phyloP scores from a whole-genome alignment of 306 rosid species.

The Sindora glabra region DNA sequence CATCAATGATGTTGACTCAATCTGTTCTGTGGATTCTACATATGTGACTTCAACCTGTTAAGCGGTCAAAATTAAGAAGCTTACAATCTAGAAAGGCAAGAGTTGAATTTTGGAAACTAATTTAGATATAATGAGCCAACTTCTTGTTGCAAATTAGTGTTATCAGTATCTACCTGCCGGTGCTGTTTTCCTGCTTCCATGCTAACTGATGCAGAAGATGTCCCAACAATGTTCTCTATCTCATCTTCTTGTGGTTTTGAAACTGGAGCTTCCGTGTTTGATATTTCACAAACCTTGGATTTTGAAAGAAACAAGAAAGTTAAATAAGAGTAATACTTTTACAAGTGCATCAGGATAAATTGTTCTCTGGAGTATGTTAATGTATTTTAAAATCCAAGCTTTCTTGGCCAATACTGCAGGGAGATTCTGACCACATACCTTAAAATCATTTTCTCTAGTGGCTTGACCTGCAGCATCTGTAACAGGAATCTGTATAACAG shows the following conservation, averaged over 20 bases:
- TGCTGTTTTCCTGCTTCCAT: neutral
- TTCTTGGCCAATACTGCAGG: neutral
- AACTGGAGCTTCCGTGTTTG: neutral
- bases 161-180: conserved; percentile 2
- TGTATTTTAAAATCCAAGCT: no score
- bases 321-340: neutral
- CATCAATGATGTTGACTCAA: neutral
- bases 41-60: conserved; percentile 13
- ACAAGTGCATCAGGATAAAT: no score
- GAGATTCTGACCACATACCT: conserved; percentile 1
- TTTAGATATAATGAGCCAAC: conserved; percentile 5
- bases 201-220: conserved; percentile 3
- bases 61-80: neutral
- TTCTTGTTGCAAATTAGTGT: conserved; percentile 1
- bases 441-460: neutral
- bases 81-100: neutral
- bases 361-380: no score
- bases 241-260: neutral
- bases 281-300: neutral
- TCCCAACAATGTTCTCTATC: conserved; percentile 3
- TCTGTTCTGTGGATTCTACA: conserved; percentile 4
- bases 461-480: neutral
- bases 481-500: conserved; percentile 7
- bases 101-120: neutral
- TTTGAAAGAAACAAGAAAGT: no score